Evolutionary conservation across 495 filamentous ascomycete genomes (phyloP), one percentile per base, ranked within the genome.

Genomic region (Margaritispora aquatica): DNA sequence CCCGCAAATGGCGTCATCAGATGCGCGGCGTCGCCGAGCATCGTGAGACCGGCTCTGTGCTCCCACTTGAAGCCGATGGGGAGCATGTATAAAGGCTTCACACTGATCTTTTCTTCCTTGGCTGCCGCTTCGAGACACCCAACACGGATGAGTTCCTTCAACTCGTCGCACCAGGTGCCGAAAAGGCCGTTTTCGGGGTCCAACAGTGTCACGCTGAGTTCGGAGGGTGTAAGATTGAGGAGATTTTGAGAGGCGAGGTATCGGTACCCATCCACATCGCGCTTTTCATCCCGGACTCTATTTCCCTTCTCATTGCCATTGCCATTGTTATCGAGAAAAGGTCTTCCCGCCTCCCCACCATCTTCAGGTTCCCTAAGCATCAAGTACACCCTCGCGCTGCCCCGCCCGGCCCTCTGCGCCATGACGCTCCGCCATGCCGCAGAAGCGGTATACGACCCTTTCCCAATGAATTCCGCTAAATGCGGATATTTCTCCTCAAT

Each of bases 1-100:
- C 83, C 84, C 0, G 79, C 82, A 66, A 80, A 84, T 1, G 84
- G 82, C 5, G 78, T 74, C 82, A 84, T 85, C 36, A 85, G 58
- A 63, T 86, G 81, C 17, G 84, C 84, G 0, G 84, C 82, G 69
- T 86, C 84, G 9, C 84, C 84, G 46, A 86, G 71, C 8, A 87
- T 64, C 5, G 84, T 85, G 3, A 76, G 67, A 20, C 77, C 74
- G 4, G 63, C 41, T 11, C 63, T 61, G 57, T 80, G 77, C 47
- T 72, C 59, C 81, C 82, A 87, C 8, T 54, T 63, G 54, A 69
- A 68, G 21, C 77, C 81, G 0, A 79, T 68, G 1, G 80, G 80
- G 0, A 87, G 73, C 62, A 75, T 78, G 57, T 79, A 85, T 31
- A 66, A 53, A 1, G 63, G 68, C 46, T 60, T 55, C 1, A 48